Base-by-base conservation (phyloP, 2,329 filamentous ascomycete species). In the Parafenestella ontariensis region DNA sequence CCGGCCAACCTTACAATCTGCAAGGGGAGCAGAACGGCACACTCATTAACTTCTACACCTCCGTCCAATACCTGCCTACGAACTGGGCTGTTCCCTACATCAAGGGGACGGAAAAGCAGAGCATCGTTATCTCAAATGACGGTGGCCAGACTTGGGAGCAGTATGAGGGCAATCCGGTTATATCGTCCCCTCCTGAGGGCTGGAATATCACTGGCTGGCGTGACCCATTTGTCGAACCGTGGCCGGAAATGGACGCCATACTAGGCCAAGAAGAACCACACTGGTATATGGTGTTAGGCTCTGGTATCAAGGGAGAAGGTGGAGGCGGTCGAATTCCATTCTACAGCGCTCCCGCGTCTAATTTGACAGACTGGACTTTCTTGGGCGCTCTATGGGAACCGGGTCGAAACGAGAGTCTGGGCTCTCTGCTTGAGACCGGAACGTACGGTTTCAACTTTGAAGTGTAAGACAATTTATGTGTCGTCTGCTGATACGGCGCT, bases 401-500 rank as follows among this genome's bases (percentile, higher is more conserved):
- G 4, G 68, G 66, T 3, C 65, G 55, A 11, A 81, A 80, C 59
- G 74, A 71, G 11, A 76, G 71, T n/a, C 65, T 81, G 5, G 78
- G 77, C 6, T 73, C 74, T 13, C 54, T 77, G 6, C 55, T 80
- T 5, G 73, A 77, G 46, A 81, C 79, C n/a, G 78, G 78, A 18
- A 74, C 71, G 1, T 79, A 80, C 48, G 79, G 71, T 9, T 81
- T 74, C 69, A 81, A 81, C 62, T 81, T 81, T 42, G 79, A 81
- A 59, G 78, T 81, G 52, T 71, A 61, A 62, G 69, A 62, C 2
- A 1, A 11, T n/a, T n/a, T 4, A 3, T 9, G 17, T 13, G 28
- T 1, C n/a, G 3, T 18, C 3, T 28, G 15, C 13, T 23, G n/a
- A 3, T 13, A n/a, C 21, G 20, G 21, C 24, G 37, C 58, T 66